Conservation (phyloP, 495 filamentous ascomycete genomes). For the Choiromyces venosus region DNA sequence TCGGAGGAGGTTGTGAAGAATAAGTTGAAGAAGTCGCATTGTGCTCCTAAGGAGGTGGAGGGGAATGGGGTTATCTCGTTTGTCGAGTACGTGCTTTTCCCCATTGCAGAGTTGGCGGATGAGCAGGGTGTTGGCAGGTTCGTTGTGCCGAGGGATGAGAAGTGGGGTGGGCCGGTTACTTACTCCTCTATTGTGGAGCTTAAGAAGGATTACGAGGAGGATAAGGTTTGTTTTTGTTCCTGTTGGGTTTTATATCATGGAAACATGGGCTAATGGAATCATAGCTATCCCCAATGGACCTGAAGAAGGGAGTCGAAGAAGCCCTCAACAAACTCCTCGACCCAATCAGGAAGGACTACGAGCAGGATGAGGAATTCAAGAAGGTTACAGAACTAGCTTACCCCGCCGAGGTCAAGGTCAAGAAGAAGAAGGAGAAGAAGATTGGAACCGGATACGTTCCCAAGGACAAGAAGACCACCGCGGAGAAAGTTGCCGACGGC, state of each 20-base stretch:
- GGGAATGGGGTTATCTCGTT: slow-evolving; percentile 80
- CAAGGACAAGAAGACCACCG: slow-evolving; percentile 45
- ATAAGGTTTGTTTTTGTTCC: slow-evolving; percentile 57
- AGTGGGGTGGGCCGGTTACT: slow-evolving; percentile 59
- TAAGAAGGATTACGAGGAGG: slow-evolving; percentile 70
- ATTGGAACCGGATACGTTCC: slow-evolving; percentile 58
- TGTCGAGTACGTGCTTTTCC: slow-evolving; percentile 77
- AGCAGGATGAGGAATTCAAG: slow-evolving; percentile 71
- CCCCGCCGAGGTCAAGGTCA: slow-evolving; percentile 64
- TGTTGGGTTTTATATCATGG: background rate
- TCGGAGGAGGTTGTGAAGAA: slow-evolving; percentile 60
- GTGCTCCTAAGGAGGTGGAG: slow-evolving; percentile 67
- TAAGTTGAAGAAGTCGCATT: slow-evolving; percentile 79
- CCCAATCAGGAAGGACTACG: slow-evolving; percentile 68
- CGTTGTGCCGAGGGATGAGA: slow-evolving; percentile 55
- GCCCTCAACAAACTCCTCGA: slow-evolving; percentile 66
- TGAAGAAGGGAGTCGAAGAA: slow-evolving; percentile 70
- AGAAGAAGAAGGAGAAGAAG: slow-evolving; percentile 69
- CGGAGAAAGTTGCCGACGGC: slow-evolving; percentile 35
- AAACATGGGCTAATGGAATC: slow-evolving; percentile 32
- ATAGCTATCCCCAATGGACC: slow-evolving; percentile 73
- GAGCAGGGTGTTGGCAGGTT: slow-evolving; percentile 53
- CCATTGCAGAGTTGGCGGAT: slow-evolving; percentile 54
- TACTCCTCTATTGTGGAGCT: slow-evolving; percentile 68
- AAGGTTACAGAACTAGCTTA: slow-evolving; percentile 75